Conservation (phyloP, 495 filamentous ascomycete species). For the Paragyromitra xinjiangensis region DNA sequence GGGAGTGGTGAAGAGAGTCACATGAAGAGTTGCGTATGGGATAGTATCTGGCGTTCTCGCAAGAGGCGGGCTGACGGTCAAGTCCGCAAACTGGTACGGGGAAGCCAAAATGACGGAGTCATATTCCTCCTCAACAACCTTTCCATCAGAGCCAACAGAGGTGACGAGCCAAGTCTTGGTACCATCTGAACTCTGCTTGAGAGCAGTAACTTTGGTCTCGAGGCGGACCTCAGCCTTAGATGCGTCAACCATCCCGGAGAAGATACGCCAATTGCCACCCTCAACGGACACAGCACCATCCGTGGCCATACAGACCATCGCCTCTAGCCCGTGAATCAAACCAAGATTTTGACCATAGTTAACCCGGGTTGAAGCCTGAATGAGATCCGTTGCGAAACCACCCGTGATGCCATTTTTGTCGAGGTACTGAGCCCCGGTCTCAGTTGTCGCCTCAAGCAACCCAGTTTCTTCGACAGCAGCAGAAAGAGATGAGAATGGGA, state of each 20-base stretch:
- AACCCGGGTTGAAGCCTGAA: conserved; percentile 91
- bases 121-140: conserved; percentile 63
- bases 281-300: conserved; percentile 80
- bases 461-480: conserved; percentile 71
- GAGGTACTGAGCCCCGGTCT: conserved; percentile 77
- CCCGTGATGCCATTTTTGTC: conserved; percentile 71
- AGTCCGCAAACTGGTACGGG: conserved; percentile 78
- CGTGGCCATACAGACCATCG: conserved; percentile 93
- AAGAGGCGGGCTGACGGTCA: conserved; percentile 66
- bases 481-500: conserved; percentile 82
- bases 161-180: conserved; percentile 39
- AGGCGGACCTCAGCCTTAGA: conserved; percentile 69
- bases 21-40: conserved; percentile 82
- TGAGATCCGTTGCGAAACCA: conserved; percentile 78
- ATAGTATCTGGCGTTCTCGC: conserved; percentile 72
- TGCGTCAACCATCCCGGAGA: conserved; percentile 76
- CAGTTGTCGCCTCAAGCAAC: conserved; percentile 69
- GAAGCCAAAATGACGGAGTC: conserved; percentile 83
- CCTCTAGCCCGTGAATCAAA: conserved; percentile 85
- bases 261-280: conserved; percentile 97
- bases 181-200: conserved; percentile 42
- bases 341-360: conserved; percentile 93
- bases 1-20: conserved; percentile 86
- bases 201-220: conserved; percentile 72
- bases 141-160: conserved; percentile 46